These are phyloP conservation scores for Taphrina wiesneri DNA, from an alignment of 1,139 yeast species.

Conservation along the genomic window DNA sequence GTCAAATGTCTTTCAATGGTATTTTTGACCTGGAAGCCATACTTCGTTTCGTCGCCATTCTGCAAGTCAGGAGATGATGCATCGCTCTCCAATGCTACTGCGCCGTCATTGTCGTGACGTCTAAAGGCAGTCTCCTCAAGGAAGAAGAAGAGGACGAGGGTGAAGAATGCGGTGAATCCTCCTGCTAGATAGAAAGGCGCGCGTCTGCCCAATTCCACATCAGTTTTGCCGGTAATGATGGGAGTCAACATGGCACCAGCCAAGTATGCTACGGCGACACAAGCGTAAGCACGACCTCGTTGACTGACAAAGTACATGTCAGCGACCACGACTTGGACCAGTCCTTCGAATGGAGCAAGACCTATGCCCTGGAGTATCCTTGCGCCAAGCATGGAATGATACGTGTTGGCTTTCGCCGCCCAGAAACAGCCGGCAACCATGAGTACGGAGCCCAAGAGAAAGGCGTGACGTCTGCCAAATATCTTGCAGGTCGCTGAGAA, in stretches of 20 bases:
- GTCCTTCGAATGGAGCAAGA: constrained; percentile 39
- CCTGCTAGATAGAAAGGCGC: constrained; percentile 38
- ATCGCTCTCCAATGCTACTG: constrained; percentile 20
- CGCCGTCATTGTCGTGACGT: constrained; percentile 36
- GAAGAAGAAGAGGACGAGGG: constrained; percentile 37
- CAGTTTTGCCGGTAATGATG: constrained; percentile 38
- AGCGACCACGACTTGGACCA: constrained; percentile 39
- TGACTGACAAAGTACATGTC: constrained; percentile 40
- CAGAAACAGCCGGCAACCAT: constrained; percentile 38
- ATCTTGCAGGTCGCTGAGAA: constrained; percentile 38
- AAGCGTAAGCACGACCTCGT: constrained; percentile 39
- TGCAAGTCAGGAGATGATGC: background rate
- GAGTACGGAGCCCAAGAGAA: constrained; percentile 37
- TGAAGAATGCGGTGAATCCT: constrained; percentile 35
- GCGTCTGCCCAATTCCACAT: constrained; percentile 37
- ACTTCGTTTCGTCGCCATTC: background rate
- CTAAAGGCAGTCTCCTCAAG: constrained; percentile 38
- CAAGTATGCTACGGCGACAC: constrained; percentile 37
- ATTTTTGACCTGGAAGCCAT: background rate
- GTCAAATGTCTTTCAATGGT: background rate
- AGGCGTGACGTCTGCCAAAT: constrained; percentile 39
- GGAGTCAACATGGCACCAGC: constrained; percentile 39
- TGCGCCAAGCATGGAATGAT: constrained; percentile 38
- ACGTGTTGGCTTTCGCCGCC: constrained; percentile 39
- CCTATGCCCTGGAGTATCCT: constrained; percentile 40